These are phyloP conservation scores for Huiozyma naganishii DNA, from an alignment of 805 yeast species.

Conservation along the genomic window DNA sequence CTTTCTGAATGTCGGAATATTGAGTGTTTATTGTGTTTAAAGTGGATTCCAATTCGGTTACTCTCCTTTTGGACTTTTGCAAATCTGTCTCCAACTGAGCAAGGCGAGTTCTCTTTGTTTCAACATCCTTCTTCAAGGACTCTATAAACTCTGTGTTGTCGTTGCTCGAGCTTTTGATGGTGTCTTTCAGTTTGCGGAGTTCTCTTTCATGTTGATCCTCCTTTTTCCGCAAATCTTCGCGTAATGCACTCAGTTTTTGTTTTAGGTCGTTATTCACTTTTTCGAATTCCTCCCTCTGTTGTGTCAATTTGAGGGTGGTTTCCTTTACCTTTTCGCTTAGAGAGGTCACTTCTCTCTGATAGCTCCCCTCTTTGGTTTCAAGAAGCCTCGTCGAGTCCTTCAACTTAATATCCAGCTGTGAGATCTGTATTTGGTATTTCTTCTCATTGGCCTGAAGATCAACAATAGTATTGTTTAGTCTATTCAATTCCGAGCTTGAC, in stretches of 20 bases:
- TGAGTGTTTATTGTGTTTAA: neutral
- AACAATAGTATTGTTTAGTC: neutral
- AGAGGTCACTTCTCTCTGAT: neutral
- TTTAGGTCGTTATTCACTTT: neutral
- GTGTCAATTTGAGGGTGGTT: too few species aligned
- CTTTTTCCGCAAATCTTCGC: conserved; percentile 4
- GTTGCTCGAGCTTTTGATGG: neutral
- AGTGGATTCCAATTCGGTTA: neutral
- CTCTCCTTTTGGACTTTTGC: neutral
- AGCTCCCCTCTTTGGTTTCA: neutral
- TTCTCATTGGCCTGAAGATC: neutral
- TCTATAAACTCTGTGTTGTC: neutral
- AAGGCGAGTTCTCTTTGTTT: neutral
- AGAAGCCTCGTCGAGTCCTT: neutral
- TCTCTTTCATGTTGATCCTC: conserved; percentile 3
- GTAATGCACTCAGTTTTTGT: conserved; percentile 1
- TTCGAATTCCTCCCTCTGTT: too few species aligned
- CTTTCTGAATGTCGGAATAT: neutral
- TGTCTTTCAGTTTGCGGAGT: neutral
- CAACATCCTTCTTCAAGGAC: neutral
- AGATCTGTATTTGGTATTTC: neutral
- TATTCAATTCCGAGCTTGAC: neutral
- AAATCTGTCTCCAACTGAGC: neutral
- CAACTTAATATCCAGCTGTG: neutral
- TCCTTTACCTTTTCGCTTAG: too few species aligned